Evolutionary conservation across 768 basidiomycete genomes (phyloP), one percentile per base, ranked within the genome.

Genomic region (Suillus decipiens): DNA sequence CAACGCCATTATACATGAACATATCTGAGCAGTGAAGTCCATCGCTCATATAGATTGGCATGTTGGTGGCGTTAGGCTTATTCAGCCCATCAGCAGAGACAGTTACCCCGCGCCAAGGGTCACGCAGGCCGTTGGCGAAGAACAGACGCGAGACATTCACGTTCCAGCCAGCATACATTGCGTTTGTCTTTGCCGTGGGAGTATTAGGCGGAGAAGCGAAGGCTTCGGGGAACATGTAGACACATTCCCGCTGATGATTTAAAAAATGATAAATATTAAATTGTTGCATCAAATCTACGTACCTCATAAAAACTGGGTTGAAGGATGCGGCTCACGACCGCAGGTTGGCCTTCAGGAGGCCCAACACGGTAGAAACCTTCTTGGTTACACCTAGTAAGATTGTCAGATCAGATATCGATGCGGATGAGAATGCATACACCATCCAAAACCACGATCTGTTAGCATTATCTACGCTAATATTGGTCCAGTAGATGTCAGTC

Each of bases 1-100:
- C 78, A 5, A 65, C 17, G 1, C 79, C 85, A 47, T 76, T 76
- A 22, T 66, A 41, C 0, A 76, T 73, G 60, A 75, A 45, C 57
- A 91, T 69, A 67, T 91, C 89, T n/a, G 89, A 87, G 70, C 81
- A 81, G 67, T 91, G 89, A 80, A 88, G 91, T 0, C 86, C 89
- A 65, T 87, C 81, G 37, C 84, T 75, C 14, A 83, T 70, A 22
- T 77, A 81, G 61, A 91, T 86, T 0, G 86, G 86, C 67, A 88
- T 88, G 1, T 71, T 71, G 1, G 79, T 61, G 3, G 85, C 87
- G 69, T 82, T 88, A 24, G 70, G 42, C 61, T 82, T 76, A 61
- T 73, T 64, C 22, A 80, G 76, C 14, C 78, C 78, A 22, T 83
- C 80, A 0, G 88, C 84, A 5, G 89, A 90, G 3, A 90, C 78